Evolutionary conservation across 2,329 filamentous ascomycete genomes (phyloP), one percentile per base, ranked within the genome.

Genomic region (Penicillium sp.): DNA sequence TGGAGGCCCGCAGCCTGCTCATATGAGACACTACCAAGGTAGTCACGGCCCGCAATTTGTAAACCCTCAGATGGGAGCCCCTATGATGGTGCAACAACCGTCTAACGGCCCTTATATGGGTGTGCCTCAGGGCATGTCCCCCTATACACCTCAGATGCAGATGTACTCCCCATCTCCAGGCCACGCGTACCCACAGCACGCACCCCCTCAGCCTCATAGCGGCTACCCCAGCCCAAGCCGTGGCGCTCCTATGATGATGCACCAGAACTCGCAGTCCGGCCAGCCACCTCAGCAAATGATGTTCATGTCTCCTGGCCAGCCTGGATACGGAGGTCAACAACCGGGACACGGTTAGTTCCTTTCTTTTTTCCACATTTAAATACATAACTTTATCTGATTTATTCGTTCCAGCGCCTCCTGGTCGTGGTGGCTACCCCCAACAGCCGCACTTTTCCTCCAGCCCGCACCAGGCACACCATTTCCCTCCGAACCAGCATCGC

Each of bases 231-330:
- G 93, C 71, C 93, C 93, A 1, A 87, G 91, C 55, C 86, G 92
- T 48, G 87, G 88, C 21, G 91, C 95, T 13, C 88, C 91, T 2
- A 91, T 96, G 87, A 98, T 98, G 93, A 90, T 88, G 68, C 93
- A 93, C 64, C 91, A 96, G 77, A 91, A 91, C 54, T 97, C 93
- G 27, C 93, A 97, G 69, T 93, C 96, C 73, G 92, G 93, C 42
- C 91, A 96, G 71, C 81, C 81, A 55, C 80, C 81, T 48, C 79
- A 86, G 79, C 68, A 85, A 81, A 77, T 93, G 84, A 80, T 89
- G 84, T 83, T 80, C 62, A 90, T 93, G 87, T 90, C 87, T 67
- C 88, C 88, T 44, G 87, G 87, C 68, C 90, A 91, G 71, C 89
- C 89, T 37, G 85, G 86, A 52, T 92, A 89, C 74, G 80, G 82